Evolutionary conservation across 805 yeast species (phyloP), one percentile per base, ranked within the genome.

Genomic region (Kregervanrija pseudodelftensis): DNA sequence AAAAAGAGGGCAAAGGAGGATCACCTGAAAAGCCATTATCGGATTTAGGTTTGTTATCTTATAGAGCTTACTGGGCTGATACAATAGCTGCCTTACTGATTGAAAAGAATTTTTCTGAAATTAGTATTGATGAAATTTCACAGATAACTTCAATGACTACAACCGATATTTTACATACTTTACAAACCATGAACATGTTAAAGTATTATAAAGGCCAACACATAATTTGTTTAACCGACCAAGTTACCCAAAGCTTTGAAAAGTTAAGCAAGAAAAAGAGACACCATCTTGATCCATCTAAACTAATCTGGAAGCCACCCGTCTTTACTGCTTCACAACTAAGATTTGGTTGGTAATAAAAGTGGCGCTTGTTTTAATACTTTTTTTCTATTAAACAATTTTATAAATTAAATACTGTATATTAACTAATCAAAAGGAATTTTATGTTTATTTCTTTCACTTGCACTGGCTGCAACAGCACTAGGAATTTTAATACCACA

Each of bases 1-100:
- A 83, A 57, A 83, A 80, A 42, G 99, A 93, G 58, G 80, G 83
- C 42, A 93, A 93, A 61, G 79, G 81, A 3, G 99, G 99, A 1
- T 88, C 96, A 0, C 99, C 99, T 0, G 99, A 93, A 65, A 93
- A 93, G 59, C 99, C 99, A 3, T 70, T 93, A 16, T 86, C 96
- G 0, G 99, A 93, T 72, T 72, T 93, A 59, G 99, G 99, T 36
- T 71, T 93, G 31, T 72, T 93, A 30, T 85, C 96, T 5, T 93
- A 93, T 59, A 79, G 99, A 63, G 96, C 97, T 0, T 93, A 76
- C 60, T 93, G 99, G 99, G 80, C 97, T 0, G 98, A 93, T 56
- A 81, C 91, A 0, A 71, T 93, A 47, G 80, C 89, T 11, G 80
- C 79, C 42, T 60, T 88, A 30, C 67, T 93, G 34, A 81, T 83